Base-by-base conservation (phyloP, 2,329 filamentous ascomycete genomes). In the Sclerotiophoma versabilis region DNA sequence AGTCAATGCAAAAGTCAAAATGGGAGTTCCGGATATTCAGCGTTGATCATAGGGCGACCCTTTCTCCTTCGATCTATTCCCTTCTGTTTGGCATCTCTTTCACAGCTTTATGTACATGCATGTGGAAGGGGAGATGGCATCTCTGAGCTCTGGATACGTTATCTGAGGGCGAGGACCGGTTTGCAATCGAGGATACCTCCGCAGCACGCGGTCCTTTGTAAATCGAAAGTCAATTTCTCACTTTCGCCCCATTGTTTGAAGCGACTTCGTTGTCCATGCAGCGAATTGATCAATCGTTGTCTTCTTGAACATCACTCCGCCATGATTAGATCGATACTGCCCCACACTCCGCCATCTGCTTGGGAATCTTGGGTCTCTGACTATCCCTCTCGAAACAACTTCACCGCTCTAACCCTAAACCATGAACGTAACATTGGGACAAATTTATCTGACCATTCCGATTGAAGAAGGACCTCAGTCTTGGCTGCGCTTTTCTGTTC, bases 161-260 rank as follows among this genome's bases (percentile, higher is more conserved):
- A 66, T 72, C 68, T 65, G 60, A 64, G 71, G 64, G 74, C 66
- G 69, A 75, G 72, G 72, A 75, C 70, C 68, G 70, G 70, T 73
- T 70, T 76, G 72, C 73, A 70, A 75, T 79, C 75, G 75, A 79
- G 76, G 77, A 79, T 73, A 73, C 75, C 76, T 77, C 72, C 69
- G 75, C 74, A 66, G 76, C 76, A 71, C 73, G 71, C 65, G 71
- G 71, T 71, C 69, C 67, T 70, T 74, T 72, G 65, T 72, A 73
- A 72, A 74, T 73, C 69, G 65, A 74, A 72, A 63, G 64, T 66
- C 70, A 71, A 70, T 65, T 68, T 64, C 67, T 68, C 65, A 71
- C 60, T 55, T 54, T 70, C 64, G 59, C 60, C 70, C 49, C 51
- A 8, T 32, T 37, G 39, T 15, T 29, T 22, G 22, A 26, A 33